A percentile compares a stretch with the other conserved stretches of the same genome.
Evolutionary conservation across 2,329 filamentous ascomycete genomes (phyloP).

Genomic region (Aspergillus felis): DNA sequence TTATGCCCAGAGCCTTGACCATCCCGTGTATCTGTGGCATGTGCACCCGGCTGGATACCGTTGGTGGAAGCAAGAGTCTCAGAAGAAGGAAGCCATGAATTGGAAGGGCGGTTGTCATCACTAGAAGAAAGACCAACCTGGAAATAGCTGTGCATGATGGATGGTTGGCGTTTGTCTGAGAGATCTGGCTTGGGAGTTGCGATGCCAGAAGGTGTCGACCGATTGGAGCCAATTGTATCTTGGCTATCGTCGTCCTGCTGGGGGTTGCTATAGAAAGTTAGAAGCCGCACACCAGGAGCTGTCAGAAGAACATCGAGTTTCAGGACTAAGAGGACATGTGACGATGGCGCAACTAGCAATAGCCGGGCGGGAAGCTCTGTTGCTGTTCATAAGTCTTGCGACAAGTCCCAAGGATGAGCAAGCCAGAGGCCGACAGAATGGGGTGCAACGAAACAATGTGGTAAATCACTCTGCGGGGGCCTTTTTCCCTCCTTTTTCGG

Average conservation of each 20-base stretch:
- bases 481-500: neutral
- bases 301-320: too few species aligned
- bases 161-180: slow-evolving; percentile 89
- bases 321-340: neutral
- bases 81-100: slow-evolving; percentile 37
- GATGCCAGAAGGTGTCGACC: slow-evolving; percentile 84
- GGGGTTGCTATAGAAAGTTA: slow-evolving; percentile 19
- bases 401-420: too few species aligned
- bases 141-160: slow-evolving; percentile 94
- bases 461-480: too few species aligned
- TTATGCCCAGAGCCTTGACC: slow-evolving; percentile 22
- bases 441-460: too few species aligned
- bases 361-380: too few species aligned
- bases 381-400: too few species aligned
- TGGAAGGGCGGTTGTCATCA: slow-evolving; percentile 55
- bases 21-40: slow-evolving; percentile 21
- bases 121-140: slow-evolving; percentile 94
- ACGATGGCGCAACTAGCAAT: too few species aligned
- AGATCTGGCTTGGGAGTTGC: slow-evolving; percentile 91
- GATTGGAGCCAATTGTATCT: slow-evolving; percentile 60
- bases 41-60: slow-evolving; percentile 22
- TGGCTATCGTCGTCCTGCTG: slow-evolving; percentile 39
- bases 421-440: too few species aligned
- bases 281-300: neutral
- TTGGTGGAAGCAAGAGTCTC: slow-evolving; percentile 23